Base-by-base conservation (phyloP, 2,329 filamentous ascomycete species). In the Cercospora zeina region DNA sequence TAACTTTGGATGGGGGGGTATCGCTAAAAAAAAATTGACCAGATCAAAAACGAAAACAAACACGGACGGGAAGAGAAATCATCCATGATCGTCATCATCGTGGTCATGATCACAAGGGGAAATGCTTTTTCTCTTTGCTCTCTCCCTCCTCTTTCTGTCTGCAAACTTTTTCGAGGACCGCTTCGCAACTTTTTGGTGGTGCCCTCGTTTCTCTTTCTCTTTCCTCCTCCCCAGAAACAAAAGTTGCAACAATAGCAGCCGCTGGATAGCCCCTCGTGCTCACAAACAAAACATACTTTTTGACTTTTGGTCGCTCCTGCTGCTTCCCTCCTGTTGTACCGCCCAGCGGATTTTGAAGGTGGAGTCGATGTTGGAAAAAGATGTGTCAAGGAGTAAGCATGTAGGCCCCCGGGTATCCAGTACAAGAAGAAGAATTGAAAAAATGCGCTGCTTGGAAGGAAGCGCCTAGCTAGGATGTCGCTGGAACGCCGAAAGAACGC, bases 331-430 rank as follows among this genome's bases (percentile, higher is more conserved):
- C 24, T 27, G 9, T 14, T 27, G 3, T 39, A 34, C 53, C 54
- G 54, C 54, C 54, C 54, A 56, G 54, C 54, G 36, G 54, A 31
- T 6, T 27, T 5, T 27, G n/a, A 19, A 36, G 16, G n/a, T 6
- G 31, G 54, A 56, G 37, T 51, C 30, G 54, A 56, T 16, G 30
- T 2, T 47, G 24, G 7, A 27, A 36, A 30, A 27, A 24, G 10
- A 21, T 30, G 27, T 58, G 55, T 58, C 55, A 49, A 58, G 36
- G n/a, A 58, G 56, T 36, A 50, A 51, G 31, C 30, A 58, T 58
- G 42, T 49, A 53, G 49, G 53, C 61, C 59, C 16, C 58, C 36
- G 49, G 61, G 64, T 63, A 64, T 65, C 54, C 59, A 58, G 58
- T 61, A 54, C 19, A 42, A 42, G 31, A 58, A 56, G 11, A 36